Conservation (phyloP, 1,284 basidiomycete species). For the Naganishia liquefaciens region DNA sequence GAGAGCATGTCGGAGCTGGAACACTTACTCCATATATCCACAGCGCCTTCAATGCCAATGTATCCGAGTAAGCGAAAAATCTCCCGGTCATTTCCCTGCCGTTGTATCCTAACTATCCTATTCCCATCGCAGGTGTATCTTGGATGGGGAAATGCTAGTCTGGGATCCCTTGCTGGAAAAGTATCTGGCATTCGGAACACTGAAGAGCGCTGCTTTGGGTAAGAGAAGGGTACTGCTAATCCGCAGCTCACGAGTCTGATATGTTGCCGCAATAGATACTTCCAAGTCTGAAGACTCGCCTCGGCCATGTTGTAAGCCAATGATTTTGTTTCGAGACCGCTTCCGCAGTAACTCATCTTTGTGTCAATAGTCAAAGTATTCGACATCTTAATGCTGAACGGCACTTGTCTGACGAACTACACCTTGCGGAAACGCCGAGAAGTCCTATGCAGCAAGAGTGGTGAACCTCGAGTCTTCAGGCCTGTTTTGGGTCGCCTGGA, state of each 20-base stretch:
- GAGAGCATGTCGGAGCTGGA: slow-evolving; percentile 72
- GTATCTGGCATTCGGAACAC: slow-evolving; percentile 82
- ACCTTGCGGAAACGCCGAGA: slow-evolving; percentile 53
- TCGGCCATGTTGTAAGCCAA: slow-evolving; percentile 77
- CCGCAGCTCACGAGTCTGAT: too few species aligned
- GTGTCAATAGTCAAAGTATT: slow-evolving; percentile 85
- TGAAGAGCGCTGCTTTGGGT: slow-evolving; percentile 87
- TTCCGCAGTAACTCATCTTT: not conserved
- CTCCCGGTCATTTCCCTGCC: not conserved
- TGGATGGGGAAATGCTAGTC: slow-evolving; percentile 96
- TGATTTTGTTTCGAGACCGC: not conserved
- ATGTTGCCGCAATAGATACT: slow-evolving; percentile 59
- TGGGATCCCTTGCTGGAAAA: slow-evolving; percentile 86
- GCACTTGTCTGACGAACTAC: slow-evolving; percentile 48
- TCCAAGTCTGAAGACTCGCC: slow-evolving; percentile 70
- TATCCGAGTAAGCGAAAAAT: slow-evolving; percentile 68
- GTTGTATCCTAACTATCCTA: not conserved
- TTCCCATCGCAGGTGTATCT: slow-evolving; percentile 65
- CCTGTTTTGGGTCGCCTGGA: slow-evolving; percentile 73
- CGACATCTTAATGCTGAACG: slow-evolving; percentile 82
- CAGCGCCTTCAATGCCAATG: slow-evolving; percentile 67
- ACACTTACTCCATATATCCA: slow-evolving; percentile 83
- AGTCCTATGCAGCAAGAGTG: slow-evolving; percentile 41
- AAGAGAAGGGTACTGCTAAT: slow-evolving; percentile 33
- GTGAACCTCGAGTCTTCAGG: slow-evolving; percentile 44